phyloP scores from a whole-genome alignment of 805 yeast genomes.

The Barnettozyma salicaria region DNA sequence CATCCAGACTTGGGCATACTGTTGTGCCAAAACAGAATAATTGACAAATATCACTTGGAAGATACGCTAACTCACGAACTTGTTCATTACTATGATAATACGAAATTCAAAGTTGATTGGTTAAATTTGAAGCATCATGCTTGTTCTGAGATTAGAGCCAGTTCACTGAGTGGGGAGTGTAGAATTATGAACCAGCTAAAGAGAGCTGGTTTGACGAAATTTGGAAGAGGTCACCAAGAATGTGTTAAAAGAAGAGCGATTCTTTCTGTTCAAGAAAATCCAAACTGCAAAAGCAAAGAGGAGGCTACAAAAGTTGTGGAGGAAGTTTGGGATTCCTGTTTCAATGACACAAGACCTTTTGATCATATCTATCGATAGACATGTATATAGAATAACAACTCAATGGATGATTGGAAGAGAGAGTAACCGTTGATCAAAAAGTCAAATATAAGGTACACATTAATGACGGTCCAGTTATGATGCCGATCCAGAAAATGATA shows the following conservation, averaged over 20 bases:
- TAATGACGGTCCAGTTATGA: constrained; percentile 83
- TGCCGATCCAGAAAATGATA: constrained; percentile 85
- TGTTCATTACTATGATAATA: constrained; percentile 87
- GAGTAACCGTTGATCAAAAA: constrained; percentile 40
- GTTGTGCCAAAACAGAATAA: constrained; percentile 72
- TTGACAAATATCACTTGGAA: constrained; percentile 72
- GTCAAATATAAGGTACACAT: constrained; percentile 80
- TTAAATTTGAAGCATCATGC: constrained; percentile 86
- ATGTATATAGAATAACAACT: not conserved
- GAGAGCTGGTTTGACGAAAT: constrained; percentile 43
- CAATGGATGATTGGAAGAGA: not conserved
- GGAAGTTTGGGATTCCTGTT: constrained; percentile 89
- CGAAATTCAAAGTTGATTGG: constrained; percentile 86
- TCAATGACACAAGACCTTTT: constrained; percentile 92
- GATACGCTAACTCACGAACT: constrained; percentile 91
- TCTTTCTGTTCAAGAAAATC: constrained; percentile 80
- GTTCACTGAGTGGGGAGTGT: constrained; percentile 91
- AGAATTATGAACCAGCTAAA: constrained; percentile 73
- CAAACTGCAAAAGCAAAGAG: constrained; percentile 63
- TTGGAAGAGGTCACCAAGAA: constrained; percentile 79
- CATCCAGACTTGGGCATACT: constrained; percentile 85
- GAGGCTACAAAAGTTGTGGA: constrained; percentile 78
- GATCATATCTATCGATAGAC: constrained; percentile 68
- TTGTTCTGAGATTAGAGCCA: constrained; percentile 92
- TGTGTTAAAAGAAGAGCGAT: constrained; percentile 89